These are phyloP conservation scores for Spergularia bocconei DNA, from an alignment of 148 eudicot genomes.

Conservation along the genomic window DNA sequence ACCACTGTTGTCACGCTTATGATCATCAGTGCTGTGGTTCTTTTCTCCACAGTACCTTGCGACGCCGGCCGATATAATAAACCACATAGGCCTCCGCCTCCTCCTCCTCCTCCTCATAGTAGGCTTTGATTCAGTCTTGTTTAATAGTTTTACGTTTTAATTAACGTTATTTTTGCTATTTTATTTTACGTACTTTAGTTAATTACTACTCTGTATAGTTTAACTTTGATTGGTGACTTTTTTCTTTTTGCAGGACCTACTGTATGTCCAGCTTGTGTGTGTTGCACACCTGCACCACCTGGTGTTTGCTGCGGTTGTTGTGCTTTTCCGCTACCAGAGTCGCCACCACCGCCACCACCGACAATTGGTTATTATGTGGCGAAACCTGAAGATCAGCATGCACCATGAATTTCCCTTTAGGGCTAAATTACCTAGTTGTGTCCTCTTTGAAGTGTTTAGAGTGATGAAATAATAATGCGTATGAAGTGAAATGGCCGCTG, in stretches of 20 bases:
- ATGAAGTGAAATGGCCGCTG: no score
- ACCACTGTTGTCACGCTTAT: neutral
- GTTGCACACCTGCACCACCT: slow-evolving; percentile 23
- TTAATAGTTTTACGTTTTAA: neutral
- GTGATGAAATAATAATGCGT: no score
- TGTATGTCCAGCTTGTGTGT: slow-evolving; percentile 36
- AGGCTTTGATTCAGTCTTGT: neutral
- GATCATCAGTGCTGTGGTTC: neutral
- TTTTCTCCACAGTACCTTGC: neutral
- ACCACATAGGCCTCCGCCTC: slow-evolving; percentile 6
- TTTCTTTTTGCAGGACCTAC: slow-evolving; percentile 2
- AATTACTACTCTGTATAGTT: no score
- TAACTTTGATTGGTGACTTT: neutral
- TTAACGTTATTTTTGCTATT: neutral
- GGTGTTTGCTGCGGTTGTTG: slow-evolving; percentile 24
- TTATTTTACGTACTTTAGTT: no score
- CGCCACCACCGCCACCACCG: neutral
- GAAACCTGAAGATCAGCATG: slow-evolving; percentile 10
- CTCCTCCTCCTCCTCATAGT: slow-evolving; percentile 12
- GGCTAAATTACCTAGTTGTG: neutral
- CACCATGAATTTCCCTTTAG: neutral
- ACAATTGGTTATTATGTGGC: neutral
- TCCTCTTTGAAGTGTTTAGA: no score
- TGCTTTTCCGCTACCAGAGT: slow-evolving; percentile 5
- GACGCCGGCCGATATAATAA: slow-evolving; percentile 10